Evolutionary conservation across 371 early-diverging fungal species (phyloP).

Genomic region (Rhizopus delemar): DNA sequence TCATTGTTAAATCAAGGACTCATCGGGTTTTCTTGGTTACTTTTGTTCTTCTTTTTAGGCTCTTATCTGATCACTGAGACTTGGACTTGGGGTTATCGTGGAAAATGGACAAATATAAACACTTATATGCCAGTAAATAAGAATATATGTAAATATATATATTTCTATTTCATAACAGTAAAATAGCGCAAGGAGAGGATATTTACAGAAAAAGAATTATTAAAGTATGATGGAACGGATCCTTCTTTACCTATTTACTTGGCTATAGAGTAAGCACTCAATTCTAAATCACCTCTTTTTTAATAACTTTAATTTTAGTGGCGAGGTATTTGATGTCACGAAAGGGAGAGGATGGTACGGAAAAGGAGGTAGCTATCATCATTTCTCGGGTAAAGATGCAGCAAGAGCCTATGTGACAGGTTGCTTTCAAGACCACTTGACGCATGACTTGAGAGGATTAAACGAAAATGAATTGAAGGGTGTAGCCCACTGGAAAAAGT

Average conservation of each 20-base stretch:
- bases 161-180: neutral
- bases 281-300: too few relatives aligned
- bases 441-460: constrained; percentile 91
- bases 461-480: constrained; percentile 67
- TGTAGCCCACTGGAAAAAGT: constrained; percentile 83
- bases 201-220: constrained; percentile 78
- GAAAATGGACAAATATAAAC: constrained; percentile 74
- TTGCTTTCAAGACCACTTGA: constrained; percentile 89
- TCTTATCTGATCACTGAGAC: constrained; percentile 79
- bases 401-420: constrained; percentile 94
- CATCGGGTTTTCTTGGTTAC: constrained; percentile 30
- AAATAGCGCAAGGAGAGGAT: constrained; percentile 51
- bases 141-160: neutral
- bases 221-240: constrained; percentile 79
- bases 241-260: constrained; percentile 80
- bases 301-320: constrained; percentile 36
- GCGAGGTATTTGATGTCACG: constrained; percentile 90
- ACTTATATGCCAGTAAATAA: constrained; percentile 66
- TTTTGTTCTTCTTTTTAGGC: constrained; percentile 55
- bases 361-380: constrained; percentile 79
- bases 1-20: constrained; percentile 27
- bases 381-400: constrained; percentile 93
- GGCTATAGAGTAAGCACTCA: constrained; percentile 69
- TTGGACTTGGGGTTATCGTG: constrained; percentile 76
- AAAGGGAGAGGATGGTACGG: constrained; percentile 74